phyloP scores from a whole-genome alignment of 345 rosid species.

The Eucalyptus melliodora region DNA sequence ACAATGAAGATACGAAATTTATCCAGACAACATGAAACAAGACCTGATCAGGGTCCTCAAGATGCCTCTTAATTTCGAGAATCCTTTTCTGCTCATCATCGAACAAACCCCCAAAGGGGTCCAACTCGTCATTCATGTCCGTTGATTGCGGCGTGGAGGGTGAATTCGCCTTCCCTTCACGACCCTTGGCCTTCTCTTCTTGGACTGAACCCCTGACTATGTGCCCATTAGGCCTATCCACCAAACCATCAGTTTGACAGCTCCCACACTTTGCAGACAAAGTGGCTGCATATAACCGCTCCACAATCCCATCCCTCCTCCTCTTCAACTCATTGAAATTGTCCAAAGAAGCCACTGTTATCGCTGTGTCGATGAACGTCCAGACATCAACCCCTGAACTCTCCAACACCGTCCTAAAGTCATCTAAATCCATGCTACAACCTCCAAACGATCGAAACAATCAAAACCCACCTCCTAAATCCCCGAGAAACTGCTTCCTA shows the following conservation, averaged over 20 bases:
- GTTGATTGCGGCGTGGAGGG: slow-evolving; percentile 40
- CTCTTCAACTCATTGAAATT: slow-evolving; percentile 50
- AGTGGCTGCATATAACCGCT: slow-evolving; percentile 57
- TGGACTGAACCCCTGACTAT: not conserved
- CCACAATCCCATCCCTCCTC: slow-evolving; percentile 75
- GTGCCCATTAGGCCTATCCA: slow-evolving; percentile 14
- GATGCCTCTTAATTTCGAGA: slow-evolving; percentile 70
- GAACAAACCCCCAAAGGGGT: slow-evolving; percentile 83
- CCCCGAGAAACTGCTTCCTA: not conserved
- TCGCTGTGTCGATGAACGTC: slow-evolving; percentile 83
- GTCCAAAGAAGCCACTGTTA: slow-evolving; percentile 69
- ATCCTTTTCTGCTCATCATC: slow-evolving; percentile 88
- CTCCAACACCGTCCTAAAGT: slow-evolving; percentile 65
- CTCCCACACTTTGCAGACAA: slow-evolving; percentile 43
- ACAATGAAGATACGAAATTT: not conserved
- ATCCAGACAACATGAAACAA: not conserved
- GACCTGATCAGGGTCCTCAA: slow-evolving; percentile 94
- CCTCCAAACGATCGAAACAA: not conserved
- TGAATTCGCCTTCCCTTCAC: not conserved
- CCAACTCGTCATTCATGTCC: slow-evolving; percentile 45
- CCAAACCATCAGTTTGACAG: slow-evolving; percentile 26
- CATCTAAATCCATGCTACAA: slow-evolving; percentile 66
- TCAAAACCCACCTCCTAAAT: not conserved
- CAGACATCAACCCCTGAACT: slow-evolving; percentile 86
- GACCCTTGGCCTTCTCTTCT: slow-evolving; percentile 4